These are phyloP conservation scores for Spathaspora gorwiae DNA, from an alignment of 805 yeast genomes.

Conservation along the genomic window DNA sequence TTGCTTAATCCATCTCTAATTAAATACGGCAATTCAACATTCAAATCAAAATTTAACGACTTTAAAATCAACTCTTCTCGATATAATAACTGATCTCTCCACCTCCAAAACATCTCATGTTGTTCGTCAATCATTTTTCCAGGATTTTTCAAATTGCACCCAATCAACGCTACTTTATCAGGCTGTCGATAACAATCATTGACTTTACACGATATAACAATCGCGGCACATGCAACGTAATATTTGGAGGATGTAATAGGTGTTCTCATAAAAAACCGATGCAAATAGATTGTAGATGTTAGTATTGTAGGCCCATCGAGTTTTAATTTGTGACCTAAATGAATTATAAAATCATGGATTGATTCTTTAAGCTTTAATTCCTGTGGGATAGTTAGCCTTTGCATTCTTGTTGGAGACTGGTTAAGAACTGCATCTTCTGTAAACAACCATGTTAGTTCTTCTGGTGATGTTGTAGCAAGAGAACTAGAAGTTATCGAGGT, in stretches of 20 bases:
- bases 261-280: constrained; percentile 37
- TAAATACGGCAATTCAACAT: constrained; percentile 35
- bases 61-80: constrained; percentile 39
- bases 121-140: constrained; percentile 32
- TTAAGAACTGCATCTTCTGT: constrained; percentile 28
- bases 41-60: constrained; percentile 36
- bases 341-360: constrained; percentile 34
- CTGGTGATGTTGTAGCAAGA: neutral
- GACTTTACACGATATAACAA: constrained; percentile 39
- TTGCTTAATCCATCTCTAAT: constrained; percentile 20
- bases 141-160: constrained; percentile 32
- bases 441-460: constrained; percentile 29
- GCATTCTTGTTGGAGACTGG: constrained; percentile 28
- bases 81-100: constrained; percentile 41
- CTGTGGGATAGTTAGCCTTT: constrained; percentile 26
- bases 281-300: constrained; percentile 37
- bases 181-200: constrained; percentile 41
- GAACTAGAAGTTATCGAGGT: neutral
- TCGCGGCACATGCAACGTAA: constrained; percentile 41
- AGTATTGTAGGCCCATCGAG: constrained; percentile 39
- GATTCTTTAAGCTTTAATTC: constrained; percentile 35
- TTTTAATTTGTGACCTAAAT: constrained; percentile 32
- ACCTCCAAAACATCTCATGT: constrained; percentile 38
- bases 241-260: constrained; percentile 42
- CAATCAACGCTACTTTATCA: constrained; percentile 38